Evolutionary conservation across 2,329 filamentous ascomycete genomes (phyloP).

Genomic region (Verticillium tricorpus): DNA sequence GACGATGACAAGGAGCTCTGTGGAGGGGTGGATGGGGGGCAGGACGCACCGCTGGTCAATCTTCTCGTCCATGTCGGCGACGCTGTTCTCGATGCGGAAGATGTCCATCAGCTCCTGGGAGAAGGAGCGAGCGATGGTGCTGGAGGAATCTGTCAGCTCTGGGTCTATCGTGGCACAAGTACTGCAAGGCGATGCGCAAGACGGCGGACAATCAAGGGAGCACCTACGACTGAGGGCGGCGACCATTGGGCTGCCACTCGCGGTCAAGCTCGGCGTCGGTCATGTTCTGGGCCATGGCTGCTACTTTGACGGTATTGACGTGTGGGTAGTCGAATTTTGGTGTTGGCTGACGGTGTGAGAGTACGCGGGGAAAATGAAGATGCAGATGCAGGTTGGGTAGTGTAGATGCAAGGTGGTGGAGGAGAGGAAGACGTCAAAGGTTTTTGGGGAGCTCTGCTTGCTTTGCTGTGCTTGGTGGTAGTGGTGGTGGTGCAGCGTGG

Average conservation of each 20-base stretch:
- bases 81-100: slow-evolving; percentile 78
- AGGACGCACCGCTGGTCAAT: slow-evolving; percentile 74
- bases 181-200: slow-evolving; percentile 47
- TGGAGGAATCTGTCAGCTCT: slow-evolving; percentile 29
- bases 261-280: slow-evolving; percentile 68
- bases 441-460: neutral
- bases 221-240: slow-evolving; percentile 79
- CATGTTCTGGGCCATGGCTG: slow-evolving; percentile 20
- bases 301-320: neutral
- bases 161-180: neutral
- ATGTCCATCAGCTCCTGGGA: slow-evolving; percentile 81
- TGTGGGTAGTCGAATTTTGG: neutral
- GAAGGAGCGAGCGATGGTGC: slow-evolving; percentile 84
- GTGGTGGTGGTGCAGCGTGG: neutral
- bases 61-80: slow-evolving; percentile 68
- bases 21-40: slow-evolving; percentile 2
- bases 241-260: slow-evolving; percentile 75
- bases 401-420: neutral
- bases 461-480: neutral
- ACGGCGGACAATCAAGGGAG: slow-evolving; percentile 19
- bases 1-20: neutral
- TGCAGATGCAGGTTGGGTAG: neutral
- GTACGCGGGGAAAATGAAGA: neutral
- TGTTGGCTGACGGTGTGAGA: neutral
- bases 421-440: neutral